A percentile compares a stretch with the other conserved stretches of the same genome.
phyloP scores from a whole-genome alignment of 2,329 filamentous ascomycete genomes.

The Zymoseptoria brevis region DNA sequence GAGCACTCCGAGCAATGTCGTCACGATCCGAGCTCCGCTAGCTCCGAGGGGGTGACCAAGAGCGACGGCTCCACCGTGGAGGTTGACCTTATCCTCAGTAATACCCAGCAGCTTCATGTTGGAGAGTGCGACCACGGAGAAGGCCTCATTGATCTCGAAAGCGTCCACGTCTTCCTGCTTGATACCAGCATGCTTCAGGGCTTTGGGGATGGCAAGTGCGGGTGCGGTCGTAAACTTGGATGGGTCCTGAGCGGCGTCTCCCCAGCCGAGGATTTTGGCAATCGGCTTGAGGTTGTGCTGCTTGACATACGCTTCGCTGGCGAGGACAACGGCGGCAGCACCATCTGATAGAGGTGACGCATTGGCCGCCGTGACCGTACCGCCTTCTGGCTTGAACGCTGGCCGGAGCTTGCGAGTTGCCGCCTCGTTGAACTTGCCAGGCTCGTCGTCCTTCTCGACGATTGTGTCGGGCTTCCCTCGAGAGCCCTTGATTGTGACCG shows the following conservation, averaged over 20 bases:
- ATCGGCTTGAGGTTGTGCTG: conserved; percentile 84
- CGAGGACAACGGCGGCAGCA: conserved; percentile 82
- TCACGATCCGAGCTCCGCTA: conserved; percentile 87
- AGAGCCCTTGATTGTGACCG: conserved; percentile 77
- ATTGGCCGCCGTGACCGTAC: conserved; percentile 88
- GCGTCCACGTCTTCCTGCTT: conserved; percentile 71
- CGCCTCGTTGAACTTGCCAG: conserved; percentile 66
- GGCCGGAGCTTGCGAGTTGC: conserved; percentile 53
- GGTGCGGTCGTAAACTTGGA: conserved; percentile 95
- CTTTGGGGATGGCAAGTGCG: conserved; percentile 91
- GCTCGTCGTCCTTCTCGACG: conserved; percentile 84
- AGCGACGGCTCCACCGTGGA: conserved; percentile 90
- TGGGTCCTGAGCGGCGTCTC: conserved; percentile 81
- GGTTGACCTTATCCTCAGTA: conserved; percentile 78
- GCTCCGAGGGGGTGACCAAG: conserved; percentile 92
- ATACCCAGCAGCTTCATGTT: conserved; percentile 89
- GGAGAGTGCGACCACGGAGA: conserved; percentile 90
- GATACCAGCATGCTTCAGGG: conserved; percentile 86
- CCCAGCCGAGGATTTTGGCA: conserved; percentile 96
- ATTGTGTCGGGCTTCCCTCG: conserved; percentile 80
- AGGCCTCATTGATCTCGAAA: conserved; percentile 99
- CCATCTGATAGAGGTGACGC: conserved; percentile 95
- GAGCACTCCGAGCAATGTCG: conserved; percentile 81
- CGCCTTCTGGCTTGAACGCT: conserved; percentile 69
- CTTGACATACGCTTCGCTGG: conserved; percentile 90